Base-by-base conservation (phyloP, 1,139 yeast species). In the Candida sp. region DNA sequence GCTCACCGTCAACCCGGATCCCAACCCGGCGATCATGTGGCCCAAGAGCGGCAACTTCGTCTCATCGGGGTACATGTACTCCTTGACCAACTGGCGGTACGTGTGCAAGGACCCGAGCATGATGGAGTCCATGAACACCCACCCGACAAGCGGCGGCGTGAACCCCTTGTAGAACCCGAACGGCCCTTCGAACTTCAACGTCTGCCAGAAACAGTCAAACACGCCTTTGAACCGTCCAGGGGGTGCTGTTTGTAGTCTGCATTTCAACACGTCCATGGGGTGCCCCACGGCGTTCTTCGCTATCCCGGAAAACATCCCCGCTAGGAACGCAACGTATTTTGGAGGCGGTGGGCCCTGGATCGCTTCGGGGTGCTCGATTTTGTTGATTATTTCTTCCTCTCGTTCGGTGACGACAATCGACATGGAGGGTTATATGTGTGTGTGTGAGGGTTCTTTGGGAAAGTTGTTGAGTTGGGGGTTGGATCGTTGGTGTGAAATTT, bases 1-100 rank as follows among this genome's bases (percentile, higher is more conserved):
- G 42, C 96, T 86, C 7, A 92, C 97, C 0, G 97, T 92, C 86
- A 86, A 84, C 2, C 98, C 97, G 12, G 96, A 85, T n/a, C 96
- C 96, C 40, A 83, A 66, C 0, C 86, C 87, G 0, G 97, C 94
- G 12, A 87, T 68, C 33, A 88, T 78, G 61, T 88, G 92, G 0
- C 96, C 97, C 33, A 78, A 55, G 12, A 90, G 66, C 1, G 97
- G 96, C 54, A 92, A 70, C 60, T 82, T 84, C 17, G 17, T 71
- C 47, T 86, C 80, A 1, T 81, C 72, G 0, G 80, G 76, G 58
- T 85, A 91, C 8, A 89, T 67, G 56, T 80, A 76, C 17, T 86
- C 88, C 61, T 86, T 86, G 52, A 89, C 75, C 34, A 85, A 68
- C 54, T 90, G 70, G 58, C 96, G 73, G 66, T 92, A 92, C 54